phyloP scores from a whole-genome alignment of 2,329 filamentous ascomycete species.

The Talaromyces sp. region DNA sequence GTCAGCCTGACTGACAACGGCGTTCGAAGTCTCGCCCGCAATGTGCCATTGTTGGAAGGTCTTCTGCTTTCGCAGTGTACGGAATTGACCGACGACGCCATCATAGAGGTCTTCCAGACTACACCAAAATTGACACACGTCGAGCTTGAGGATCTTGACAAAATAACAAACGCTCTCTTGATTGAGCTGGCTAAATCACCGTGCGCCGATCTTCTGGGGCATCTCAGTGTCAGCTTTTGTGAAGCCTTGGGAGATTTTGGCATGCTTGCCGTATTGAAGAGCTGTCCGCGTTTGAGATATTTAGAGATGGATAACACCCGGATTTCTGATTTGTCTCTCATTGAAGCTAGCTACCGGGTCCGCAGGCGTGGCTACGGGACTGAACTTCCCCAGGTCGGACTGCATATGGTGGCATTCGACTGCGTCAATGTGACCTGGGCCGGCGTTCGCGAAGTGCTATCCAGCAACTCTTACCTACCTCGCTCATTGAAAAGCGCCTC shows the following conservation, averaged over 20 bases:
- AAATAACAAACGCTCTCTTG: constrained; percentile 70
- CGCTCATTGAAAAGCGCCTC: constrained; percentile 38
- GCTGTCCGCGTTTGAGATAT: constrained; percentile 62
- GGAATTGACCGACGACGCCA: constrained; percentile 66
- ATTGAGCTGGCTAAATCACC: constrained; percentile 71
- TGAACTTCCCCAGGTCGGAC: constrained; percentile 52
- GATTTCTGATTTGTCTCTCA: constrained; percentile 77
- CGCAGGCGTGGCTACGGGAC: constrained; percentile 57
- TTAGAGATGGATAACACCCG: constrained; percentile 92
- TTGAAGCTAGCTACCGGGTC: constrained; percentile 78
- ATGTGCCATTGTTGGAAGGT: constrained; percentile 74
- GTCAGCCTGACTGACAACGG: constrained; percentile 65
- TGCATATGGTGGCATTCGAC: constrained; percentile 81
- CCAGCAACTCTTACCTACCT: constrained; percentile 71
- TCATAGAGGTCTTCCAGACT: constrained; percentile 68
- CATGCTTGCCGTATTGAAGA: constrained; percentile 75
- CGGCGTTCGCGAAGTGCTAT: constrained; percentile 79
- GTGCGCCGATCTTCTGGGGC: constrained; percentile 65
- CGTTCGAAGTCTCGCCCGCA: constrained; percentile 64
- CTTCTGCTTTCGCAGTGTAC: constrained; percentile 75
- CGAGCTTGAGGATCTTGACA: constrained; percentile 79
- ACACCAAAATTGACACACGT: constrained; percentile 75
- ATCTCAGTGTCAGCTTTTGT: constrained; percentile 86
- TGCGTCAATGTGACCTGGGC: constrained; percentile 91
- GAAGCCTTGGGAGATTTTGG: constrained; percentile 78